Evolutionary conservation across 1,139 yeast species (phyloP).

Genomic region (Diutina ranongensis): DNA sequence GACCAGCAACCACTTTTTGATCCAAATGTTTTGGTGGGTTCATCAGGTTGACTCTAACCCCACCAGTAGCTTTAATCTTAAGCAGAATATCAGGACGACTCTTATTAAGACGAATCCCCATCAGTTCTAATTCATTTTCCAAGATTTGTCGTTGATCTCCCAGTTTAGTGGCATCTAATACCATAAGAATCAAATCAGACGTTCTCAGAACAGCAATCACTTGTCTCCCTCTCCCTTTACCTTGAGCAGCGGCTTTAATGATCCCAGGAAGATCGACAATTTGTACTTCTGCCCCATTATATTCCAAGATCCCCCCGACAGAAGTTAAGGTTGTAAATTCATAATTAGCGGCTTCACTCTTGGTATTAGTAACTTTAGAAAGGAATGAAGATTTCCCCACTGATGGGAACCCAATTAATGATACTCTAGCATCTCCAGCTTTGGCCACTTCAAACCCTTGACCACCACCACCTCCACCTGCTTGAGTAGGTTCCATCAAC

Average conservation of each 20-base stretch:
- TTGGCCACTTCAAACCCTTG: constrained; percentile 94
- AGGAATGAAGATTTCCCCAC: constrained; percentile 92
- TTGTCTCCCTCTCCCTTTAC: constrained; percentile 96
- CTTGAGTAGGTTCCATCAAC: constrained; percentile 70
- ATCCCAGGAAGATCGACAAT: constrained; percentile 96
- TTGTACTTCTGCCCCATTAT: constrained; percentile 95
- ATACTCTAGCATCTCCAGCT: constrained; percentile 94
- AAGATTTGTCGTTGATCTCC: constrained; percentile 77
- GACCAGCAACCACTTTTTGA: constrained; percentile 88
- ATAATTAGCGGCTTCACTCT: constrained; percentile 89
- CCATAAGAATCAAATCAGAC: constrained; percentile 86
- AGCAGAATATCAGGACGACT: constrained; percentile 71
- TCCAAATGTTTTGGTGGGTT: constrained; percentile 71
- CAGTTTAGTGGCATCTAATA: constrained; percentile 90
- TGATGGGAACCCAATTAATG: constrained; percentile 92
- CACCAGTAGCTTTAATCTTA: constrained; percentile 80
- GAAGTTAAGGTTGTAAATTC: constrained; percentile 95
- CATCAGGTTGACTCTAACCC: constrained; percentile 71
- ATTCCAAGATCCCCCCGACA: constrained; percentile 89
- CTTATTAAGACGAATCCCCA: constrained; percentile 84
- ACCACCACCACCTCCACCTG: constrained; percentile 63
- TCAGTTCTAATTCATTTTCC: constrained; percentile 84
- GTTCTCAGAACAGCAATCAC: constrained; percentile 95
- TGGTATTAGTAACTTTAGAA: constrained; percentile 80
- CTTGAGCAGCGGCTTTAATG: constrained; percentile 92